phyloP scores from a whole-genome alignment of 179 eudicot species.

The Sideroxylon spinosum region DNA sequence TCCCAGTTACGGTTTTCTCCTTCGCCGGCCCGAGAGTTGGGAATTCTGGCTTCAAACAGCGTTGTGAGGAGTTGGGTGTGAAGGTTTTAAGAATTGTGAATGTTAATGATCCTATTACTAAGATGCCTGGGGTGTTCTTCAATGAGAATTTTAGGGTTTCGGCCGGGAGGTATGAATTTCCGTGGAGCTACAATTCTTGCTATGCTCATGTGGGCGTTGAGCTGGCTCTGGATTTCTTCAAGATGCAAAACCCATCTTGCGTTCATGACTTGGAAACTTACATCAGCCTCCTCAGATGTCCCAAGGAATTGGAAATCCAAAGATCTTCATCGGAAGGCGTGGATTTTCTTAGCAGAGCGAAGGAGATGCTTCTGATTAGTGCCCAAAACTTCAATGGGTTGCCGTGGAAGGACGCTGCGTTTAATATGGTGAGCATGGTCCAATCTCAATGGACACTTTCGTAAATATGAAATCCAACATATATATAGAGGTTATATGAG shows the following conservation, averaged over 20 bases:
- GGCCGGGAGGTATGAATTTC: conserved; percentile 17
- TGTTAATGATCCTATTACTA: conserved; percentile 39
- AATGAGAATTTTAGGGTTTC: conserved; percentile 37
- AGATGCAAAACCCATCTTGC: conserved; percentile 34
- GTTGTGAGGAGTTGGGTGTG: conserved; percentile 40
- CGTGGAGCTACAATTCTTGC: conserved; percentile 28
- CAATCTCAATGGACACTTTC: conserved; percentile 18
- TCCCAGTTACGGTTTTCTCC: conserved; percentile 35
- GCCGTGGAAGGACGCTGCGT: conserved; percentile 24
- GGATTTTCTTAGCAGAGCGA: conserved; percentile 19
- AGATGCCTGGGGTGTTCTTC: conserved; percentile 38
- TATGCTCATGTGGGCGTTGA: conserved; percentile 46
- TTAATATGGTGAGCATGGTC: conserved; percentile 19
- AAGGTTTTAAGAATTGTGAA: conserved; percentile 39
- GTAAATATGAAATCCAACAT: not conserved
- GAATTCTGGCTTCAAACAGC: conserved; percentile 29
- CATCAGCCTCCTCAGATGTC: conserved; percentile 25
- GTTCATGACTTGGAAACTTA: conserved; percentile 41
- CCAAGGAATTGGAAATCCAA: conserved; percentile 12
- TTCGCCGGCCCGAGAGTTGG: conserved; percentile 46
- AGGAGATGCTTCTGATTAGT: conserved; percentile 11
- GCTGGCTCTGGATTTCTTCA: conserved; percentile 32
- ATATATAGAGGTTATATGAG: not conserved
- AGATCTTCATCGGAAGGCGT: not conserved
- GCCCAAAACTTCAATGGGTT: conserved; percentile 18